Base-by-base conservation (phyloP, 192 early-diverging fungal genomes). In the Gamsiella multidivaricata region DNA sequence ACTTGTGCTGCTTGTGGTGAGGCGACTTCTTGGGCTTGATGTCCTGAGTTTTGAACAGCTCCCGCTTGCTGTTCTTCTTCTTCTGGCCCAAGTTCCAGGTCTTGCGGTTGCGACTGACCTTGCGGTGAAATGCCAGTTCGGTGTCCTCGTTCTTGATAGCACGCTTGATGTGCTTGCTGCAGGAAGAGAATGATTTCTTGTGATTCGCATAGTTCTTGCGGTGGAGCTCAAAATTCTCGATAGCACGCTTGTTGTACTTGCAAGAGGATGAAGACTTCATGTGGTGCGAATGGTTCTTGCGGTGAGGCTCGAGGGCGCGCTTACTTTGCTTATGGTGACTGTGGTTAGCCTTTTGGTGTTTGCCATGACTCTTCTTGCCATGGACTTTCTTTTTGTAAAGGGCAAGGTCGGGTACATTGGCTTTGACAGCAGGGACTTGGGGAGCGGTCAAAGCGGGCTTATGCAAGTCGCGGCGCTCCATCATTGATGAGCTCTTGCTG, bases 51-150 rank as follows among this genome's bases (percentile, higher is more conserved):
- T 37, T 54, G 47, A 54, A 54, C 18, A 57, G 36, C 5, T 57
- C 33, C 25, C 42, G 34, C 55, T 59, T 72, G 47, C 42, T 0
- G 34, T 41, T 34, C 14, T 60, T 56, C 55, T 60, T 65, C 26
- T 47, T 57, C 43, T 63, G 26, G 22, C 63, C 55, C 17, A 74
- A 25, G 14, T 10, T 3, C 12, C 33, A 49, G 22, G 26, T 36
- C 56, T 74, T 74, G 55, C 63, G 54, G 17, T 60, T 49, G 14
- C 71, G 61, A 17, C 62, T 65, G 55, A 74, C 60, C 37, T 51
- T 52, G 41, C 63, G 63, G 51, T 75, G 71, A 58, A 66, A 75
- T 1, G 62, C 64, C 28, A 66, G 23, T 51, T 75, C 71, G 12
- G 57, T 25, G 20, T 61, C 58, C 4, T 29, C 55, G 36, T 52